phyloP scores from a whole-genome alignment of 73 alveolate species.

The Blepharisma stoltei region DNA sequence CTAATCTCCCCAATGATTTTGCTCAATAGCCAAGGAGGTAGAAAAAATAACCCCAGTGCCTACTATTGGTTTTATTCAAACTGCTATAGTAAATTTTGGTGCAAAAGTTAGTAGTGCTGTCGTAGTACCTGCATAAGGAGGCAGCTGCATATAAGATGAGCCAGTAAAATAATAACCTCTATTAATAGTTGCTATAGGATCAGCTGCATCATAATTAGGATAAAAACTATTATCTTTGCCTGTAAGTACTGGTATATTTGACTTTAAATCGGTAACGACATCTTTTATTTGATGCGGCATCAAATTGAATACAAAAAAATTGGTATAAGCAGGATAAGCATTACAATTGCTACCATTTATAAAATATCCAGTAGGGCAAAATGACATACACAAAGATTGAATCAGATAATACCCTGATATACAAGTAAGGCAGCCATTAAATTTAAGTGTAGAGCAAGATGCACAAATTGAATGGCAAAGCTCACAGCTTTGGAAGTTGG shows the following conservation, averaged over 20 bases:
- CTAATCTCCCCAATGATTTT: no score
- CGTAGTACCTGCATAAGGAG: slow-evolving; percentile 9
- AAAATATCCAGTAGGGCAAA: slow-evolving; percentile 20
- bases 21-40: no score
- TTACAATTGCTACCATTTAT: background rate
- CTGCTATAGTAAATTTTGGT: background rate
- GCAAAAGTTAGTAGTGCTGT: background rate
- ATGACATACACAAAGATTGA: background rate
- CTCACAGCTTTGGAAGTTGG: background rate
- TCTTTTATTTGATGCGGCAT: background rate
- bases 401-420: slow-evolving; percentile 5
- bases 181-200: background rate
- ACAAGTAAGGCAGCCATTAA: background rate
- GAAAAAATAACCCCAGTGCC: background rate
- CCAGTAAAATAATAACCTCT: slow-evolving; percentile 23
- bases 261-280: background rate
- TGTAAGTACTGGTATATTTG: background rate
- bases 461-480: background rate
- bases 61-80: background rate
- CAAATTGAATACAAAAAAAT: background rate
- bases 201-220: slow-evolving; percentile 13
- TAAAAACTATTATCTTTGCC: background rate
- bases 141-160: background rate
- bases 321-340: background rate
- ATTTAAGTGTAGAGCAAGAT: background rate